Percentiles rank a stretch among this genome's conserved stretches.
Conservation (phyloP, 2,329 filamentous ascomycete genomes). For the Epichloe glyceriae region DNA sequence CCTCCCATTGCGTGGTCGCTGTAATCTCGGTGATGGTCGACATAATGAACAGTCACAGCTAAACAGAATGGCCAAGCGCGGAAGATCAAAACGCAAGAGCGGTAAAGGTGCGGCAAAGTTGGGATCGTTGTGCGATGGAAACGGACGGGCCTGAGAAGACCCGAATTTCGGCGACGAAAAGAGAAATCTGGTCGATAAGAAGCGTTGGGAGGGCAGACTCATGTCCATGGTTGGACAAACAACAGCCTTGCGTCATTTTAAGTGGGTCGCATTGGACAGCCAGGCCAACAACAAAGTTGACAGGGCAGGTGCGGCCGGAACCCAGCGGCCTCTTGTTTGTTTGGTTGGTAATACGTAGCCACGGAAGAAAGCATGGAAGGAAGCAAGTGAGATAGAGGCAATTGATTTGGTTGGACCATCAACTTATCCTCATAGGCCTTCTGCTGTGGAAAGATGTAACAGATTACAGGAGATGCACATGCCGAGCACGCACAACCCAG, state of each 20-base stretch:
- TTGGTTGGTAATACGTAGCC: not conserved
- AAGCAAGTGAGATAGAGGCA: not conserved
- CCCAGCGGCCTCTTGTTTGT: too few relatives aligned
- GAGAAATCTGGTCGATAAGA: not conserved
- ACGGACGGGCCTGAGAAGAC: constrained; percentile 3
- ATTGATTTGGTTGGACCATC: not conserved
- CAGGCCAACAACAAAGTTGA: not conserved
- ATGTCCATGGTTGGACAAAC: not conserved
- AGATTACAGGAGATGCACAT: not conserved
- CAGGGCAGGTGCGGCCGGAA: not conserved
- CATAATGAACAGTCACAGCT: constrained; percentile 34
- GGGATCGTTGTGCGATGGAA: constrained; percentile 1
- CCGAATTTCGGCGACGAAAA: constrained; percentile 9
- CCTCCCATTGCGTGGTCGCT: constrained; percentile 59
- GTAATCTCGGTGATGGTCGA: constrained; percentile 67
- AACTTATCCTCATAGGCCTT: not conserved
- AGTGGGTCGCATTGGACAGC: not conserved
- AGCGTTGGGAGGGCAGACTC: constrained; percentile 4
- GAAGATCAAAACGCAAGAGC: not conserved
- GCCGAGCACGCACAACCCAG: not conserved
- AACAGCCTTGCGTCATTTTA: constrained; percentile 14
- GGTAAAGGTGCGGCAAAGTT: not conserved
- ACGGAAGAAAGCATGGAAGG: not conserved
- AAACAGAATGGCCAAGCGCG: not conserved
- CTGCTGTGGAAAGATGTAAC: not conserved